phyloP scores from a whole-genome alignment of 2,329 filamentous ascomycete genomes.

The Fusarium begoniae region DNA sequence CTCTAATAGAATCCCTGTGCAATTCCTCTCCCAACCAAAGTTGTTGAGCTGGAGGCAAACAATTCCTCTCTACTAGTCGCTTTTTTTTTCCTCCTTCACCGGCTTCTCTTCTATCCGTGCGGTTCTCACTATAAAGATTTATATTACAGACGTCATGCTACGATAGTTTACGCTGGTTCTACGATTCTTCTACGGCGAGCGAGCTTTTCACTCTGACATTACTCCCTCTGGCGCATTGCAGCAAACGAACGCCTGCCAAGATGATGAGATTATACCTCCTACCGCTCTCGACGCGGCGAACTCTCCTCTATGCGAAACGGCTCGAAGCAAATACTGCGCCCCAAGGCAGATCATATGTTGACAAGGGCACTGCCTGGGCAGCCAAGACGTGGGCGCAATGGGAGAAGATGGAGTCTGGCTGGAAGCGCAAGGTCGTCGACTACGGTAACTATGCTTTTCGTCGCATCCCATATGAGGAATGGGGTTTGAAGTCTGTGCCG shows the following conservation, averaged over 20 bases:
- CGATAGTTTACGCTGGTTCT: slow-evolving; percentile 13
- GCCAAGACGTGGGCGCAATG: slow-evolving; percentile 83
- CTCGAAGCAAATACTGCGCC: slow-evolving; percentile 65
- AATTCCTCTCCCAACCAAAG: slow-evolving; percentile 3
- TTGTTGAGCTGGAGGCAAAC: slow-evolving; percentile 22
- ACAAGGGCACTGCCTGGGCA: slow-evolving; percentile 76
- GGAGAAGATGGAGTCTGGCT: slow-evolving; percentile 85
- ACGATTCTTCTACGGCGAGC: neutral
- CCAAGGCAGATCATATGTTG: slow-evolving; percentile 62
- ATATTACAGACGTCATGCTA: slow-evolving; percentile 28
- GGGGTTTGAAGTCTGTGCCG: slow-evolving; percentile 95
- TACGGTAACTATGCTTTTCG: slow-evolving; percentile 89
- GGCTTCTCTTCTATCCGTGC: slow-evolving; percentile 12
- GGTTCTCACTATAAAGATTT: neutral
- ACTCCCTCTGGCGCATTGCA: neutral
- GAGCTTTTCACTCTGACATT: neutral
- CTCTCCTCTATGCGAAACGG: slow-evolving; percentile 90
- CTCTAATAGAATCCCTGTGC: neutral
- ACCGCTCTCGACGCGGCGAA: slow-evolving; percentile 89
- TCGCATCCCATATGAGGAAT: slow-evolving; percentile 95
- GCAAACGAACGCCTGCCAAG: slow-evolving; percentile 29
- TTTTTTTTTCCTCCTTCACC: neutral
- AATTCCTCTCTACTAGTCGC: neutral
- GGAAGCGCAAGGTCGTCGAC: slow-evolving; percentile 86
- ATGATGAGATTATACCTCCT: slow-evolving; percentile 98